phyloP scores from a whole-genome alignment of 2,329 filamentous ascomycete species.

The Fusarium sp. region DNA sequence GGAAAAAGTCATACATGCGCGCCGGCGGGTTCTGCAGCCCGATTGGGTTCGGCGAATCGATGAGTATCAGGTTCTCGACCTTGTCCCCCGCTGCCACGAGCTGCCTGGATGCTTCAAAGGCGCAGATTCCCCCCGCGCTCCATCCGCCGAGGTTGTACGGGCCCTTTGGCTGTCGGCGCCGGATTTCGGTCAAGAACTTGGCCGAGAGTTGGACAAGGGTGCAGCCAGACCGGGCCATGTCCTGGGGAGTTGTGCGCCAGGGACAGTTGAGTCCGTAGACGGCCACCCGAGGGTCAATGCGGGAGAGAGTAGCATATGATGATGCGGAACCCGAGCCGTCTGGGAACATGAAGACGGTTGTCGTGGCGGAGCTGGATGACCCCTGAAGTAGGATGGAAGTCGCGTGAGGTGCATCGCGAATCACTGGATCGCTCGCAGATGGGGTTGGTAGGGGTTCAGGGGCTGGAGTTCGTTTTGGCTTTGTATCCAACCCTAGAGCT shows the following conservation, averaged over 20 bases:
- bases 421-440: background rate
- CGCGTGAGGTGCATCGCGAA: slow-evolving; percentile 26
- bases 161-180: slow-evolving; percentile 71
- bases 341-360: slow-evolving; percentile 42
- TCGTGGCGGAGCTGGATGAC: slow-evolving; percentile 9
- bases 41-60: slow-evolving; percentile 71
- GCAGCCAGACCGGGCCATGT: slow-evolving; percentile 54
- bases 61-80: slow-evolving; percentile 68
- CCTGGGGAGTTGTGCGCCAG: slow-evolving; percentile 67
- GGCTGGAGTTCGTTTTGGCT: background rate
- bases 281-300: slow-evolving; percentile 55
- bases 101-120: slow-evolving; percentile 70
- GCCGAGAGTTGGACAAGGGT: slow-evolving; percentile 32
- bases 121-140: slow-evolving; percentile 78
- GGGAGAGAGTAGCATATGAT: slow-evolving; percentile 45
- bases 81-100: slow-evolving; percentile 63
- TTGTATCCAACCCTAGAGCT: slow-evolving; percentile 3
- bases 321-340: slow-evolving; percentile 45
- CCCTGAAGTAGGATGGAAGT: slow-evolving; percentile 40
- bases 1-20: slow-evolving; percentile 73
- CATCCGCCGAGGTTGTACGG: slow-evolving; percentile 75
- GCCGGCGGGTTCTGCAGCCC: slow-evolving; percentile 71
- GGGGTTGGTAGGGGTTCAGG: background rate
- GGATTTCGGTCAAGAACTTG: slow-evolving; percentile 68
- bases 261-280: slow-evolving; percentile 67